Base-by-base conservation (phyloP, 805 yeast species). In the Yarrowia sp. region DNA sequence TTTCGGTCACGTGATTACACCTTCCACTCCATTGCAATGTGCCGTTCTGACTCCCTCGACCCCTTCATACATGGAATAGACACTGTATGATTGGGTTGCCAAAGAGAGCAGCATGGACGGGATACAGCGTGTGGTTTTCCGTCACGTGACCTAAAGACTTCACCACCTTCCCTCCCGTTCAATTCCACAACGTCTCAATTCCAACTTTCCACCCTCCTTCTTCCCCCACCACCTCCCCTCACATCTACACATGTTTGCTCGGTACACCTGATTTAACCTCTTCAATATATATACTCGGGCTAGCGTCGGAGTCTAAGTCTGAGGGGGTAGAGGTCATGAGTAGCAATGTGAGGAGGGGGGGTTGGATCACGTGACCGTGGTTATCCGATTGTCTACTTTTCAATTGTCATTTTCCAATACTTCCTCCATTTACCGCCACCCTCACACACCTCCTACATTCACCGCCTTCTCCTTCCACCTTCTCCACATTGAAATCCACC, bases 401-500 rank as follows among this genome's bases (percentile, higher is more conserved):
- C 32, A 26, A 26, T 26, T 26, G 32, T 26, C 32, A 19, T 26
- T 26, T 26, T 26, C 7, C 32, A 26, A 26, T 5, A 26, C 7
- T 5, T 26, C 7, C 7, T 26, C 32, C 32, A 26, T 26, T 5
- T 26, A 26, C 32, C 32, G 4, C 32, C 7, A 5, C 7, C 32
- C 32, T 26, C 36, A 2, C 16, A 1, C 11, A 7, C 11, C 36
- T 26, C 8, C 36, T 7, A 5, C 46, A 42, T 22, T 19, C 38
- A 10, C 52, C 65, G 65, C 65, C 35, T 59, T 43, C 65, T 59
- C 65, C 65, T 59, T 42, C 65, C 52, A 59, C 52, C 11, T 48
- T 59, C 65, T 59, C 65, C 65, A 59, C 65, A 59, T 35, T 15
- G 35, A 16, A 32, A 35, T 19, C 35, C 65, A 7, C 41, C 12